A percentile compares a stretch with the other conserved stretches of the same genome.
Conservation (phyloP, 768 basidiomycete genomes). For the Pisolithus orientalis region DNA sequence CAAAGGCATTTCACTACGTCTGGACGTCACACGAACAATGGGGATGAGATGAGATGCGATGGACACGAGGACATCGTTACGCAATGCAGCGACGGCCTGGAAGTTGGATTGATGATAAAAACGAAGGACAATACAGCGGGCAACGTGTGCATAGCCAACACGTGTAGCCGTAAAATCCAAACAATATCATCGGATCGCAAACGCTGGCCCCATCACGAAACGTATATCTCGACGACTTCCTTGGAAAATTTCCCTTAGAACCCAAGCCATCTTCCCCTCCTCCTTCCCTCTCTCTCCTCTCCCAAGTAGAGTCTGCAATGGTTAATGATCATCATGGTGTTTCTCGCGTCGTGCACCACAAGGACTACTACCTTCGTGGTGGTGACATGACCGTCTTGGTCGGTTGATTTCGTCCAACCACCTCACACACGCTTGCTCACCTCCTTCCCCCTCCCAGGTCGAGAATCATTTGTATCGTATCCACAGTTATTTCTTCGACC, state of each 20-base stretch:
- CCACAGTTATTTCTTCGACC: slow-evolving; percentile 56
- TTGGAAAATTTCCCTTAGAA: slow-evolving; percentile 31
- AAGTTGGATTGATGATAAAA: slow-evolving; percentile 2
- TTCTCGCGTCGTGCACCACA: slow-evolving; percentile 29
- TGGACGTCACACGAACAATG: too few species aligned
- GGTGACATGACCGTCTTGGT: slow-evolving; percentile 58
- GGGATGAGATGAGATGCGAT: too few species aligned
- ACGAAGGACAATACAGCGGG: slow-evolving; percentile 10
- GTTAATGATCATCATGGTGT: slow-evolving; percentile 21
- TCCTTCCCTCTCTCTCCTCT: slow-evolving; percentile 25
- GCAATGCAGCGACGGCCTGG: slow-evolving; percentile 16
- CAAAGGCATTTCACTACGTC: too few species aligned
- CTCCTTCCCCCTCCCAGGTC: slow-evolving; percentile 33
- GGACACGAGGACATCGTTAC: slow-evolving; percentile 17
- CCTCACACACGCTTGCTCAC: slow-evolving; percentile 7
- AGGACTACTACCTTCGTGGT: slow-evolving; percentile 48
- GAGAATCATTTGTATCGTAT: slow-evolving; percentile 52
- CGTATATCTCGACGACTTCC: slow-evolving; percentile 30
- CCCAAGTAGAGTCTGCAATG: slow-evolving; percentile 20
- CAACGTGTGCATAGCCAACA: slow-evolving; percentile 27
- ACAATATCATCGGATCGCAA: slow-evolving; percentile 5
- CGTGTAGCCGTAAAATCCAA: slow-evolving; percentile 25
- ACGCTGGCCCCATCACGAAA: slow-evolving; percentile 21
- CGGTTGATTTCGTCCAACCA: slow-evolving; percentile 14
- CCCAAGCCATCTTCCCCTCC: slow-evolving; percentile 18